These are phyloP conservation scores for Viola pubescens DNA, from an alignment of 441 rosid species.

Conservation along the genomic window DNA sequence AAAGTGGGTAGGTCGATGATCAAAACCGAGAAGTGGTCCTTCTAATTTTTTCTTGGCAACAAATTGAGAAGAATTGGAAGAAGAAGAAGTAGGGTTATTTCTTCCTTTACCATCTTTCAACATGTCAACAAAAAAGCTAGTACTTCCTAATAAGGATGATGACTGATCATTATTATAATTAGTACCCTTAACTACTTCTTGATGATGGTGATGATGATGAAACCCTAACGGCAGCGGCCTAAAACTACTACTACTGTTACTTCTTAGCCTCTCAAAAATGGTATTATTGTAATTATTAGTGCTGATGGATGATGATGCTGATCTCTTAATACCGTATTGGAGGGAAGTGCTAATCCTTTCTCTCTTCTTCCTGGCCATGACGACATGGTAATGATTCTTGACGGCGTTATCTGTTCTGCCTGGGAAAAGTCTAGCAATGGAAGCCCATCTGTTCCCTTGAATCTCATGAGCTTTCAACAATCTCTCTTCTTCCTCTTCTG, in stretches of 20 bases:
- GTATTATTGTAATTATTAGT: not conserved
- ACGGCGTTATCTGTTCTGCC: slow-evolving; percentile 58
- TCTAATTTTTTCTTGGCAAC: too few species aligned
- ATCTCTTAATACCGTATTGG: slow-evolving; percentile 13
- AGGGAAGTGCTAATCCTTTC: slow-evolving; percentile 21
- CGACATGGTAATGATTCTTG: slow-evolving; percentile 53
- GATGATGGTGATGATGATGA: not conserved
- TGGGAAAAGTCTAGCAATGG: slow-evolving; percentile 43
- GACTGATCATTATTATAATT: not conserved
- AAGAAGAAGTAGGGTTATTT: too few species aligned
- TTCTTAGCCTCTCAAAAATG: slow-evolving; percentile 6
- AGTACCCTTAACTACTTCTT: not conserved
- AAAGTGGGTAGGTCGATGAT: too few species aligned
- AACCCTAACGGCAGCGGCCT: not conserved
- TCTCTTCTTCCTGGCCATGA: slow-evolving; percentile 45
- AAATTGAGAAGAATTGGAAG: too few species aligned
- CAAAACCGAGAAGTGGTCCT: too few species aligned
- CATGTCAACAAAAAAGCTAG: not conserved
- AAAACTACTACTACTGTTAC: too few species aligned
- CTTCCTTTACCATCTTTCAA: too few species aligned
- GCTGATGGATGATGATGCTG: slow-evolving; percentile 14
- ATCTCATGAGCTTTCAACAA: slow-evolving; percentile 40
- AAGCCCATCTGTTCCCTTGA: slow-evolving; percentile 54
- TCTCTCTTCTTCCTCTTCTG: slow-evolving; percentile 44
- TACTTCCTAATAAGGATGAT: not conserved